These are phyloP conservation scores for Leccinellum luteum DNA, from an alignment of 768 basidiomycete species.

Conservation along the genomic window DNA sequence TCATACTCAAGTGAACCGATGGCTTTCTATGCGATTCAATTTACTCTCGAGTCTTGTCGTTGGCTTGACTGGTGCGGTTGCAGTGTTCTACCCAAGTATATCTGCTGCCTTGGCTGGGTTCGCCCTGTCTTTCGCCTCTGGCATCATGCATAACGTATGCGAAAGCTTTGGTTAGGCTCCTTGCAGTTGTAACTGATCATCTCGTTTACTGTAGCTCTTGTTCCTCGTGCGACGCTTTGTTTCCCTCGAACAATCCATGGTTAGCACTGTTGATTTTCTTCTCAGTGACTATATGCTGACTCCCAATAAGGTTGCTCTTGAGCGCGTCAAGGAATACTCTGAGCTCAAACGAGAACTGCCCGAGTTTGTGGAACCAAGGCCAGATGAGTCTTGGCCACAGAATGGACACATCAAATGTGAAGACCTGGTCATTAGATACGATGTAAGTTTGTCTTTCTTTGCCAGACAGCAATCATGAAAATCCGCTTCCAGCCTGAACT, in stretches of 20 bases:
- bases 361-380: slow-evolving; percentile 86
- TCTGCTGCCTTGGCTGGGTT: slow-evolving; percentile 85
- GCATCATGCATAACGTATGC: slow-evolving; percentile 64
- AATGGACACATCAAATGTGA: slow-evolving; percentile 68
- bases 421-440: slow-evolving; percentile 73
- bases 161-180: neutral
- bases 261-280: slow-evolving; percentile 25
- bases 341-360: slow-evolving; percentile 74
- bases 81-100: slow-evolving; percentile 66
- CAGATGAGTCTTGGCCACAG: slow-evolving; percentile 75
- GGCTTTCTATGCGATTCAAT: slow-evolving; percentile 88
- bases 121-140: slow-evolving; percentile 79
- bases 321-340: slow-evolving; percentile 90
- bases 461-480: neutral
- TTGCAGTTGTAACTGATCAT: slow-evolving; percentile 16
- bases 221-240: slow-evolving; percentile 82
- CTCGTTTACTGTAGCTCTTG: slow-evolving; percentile 40
- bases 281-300: neutral
- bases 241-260: slow-evolving; percentile 90
- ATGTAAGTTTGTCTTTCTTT: slow-evolving; percentile 43
- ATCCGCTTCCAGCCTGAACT: slow-evolving; percentile 62
- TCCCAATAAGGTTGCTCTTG: slow-evolving; percentile 63
- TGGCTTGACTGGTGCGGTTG: slow-evolving; percentile 66
- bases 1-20: slow-evolving; percentile 68
- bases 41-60: slow-evolving; percentile 69